phyloP scores from a whole-genome alignment of 805 yeast species.

The Maudiozyma barnettii region DNA sequence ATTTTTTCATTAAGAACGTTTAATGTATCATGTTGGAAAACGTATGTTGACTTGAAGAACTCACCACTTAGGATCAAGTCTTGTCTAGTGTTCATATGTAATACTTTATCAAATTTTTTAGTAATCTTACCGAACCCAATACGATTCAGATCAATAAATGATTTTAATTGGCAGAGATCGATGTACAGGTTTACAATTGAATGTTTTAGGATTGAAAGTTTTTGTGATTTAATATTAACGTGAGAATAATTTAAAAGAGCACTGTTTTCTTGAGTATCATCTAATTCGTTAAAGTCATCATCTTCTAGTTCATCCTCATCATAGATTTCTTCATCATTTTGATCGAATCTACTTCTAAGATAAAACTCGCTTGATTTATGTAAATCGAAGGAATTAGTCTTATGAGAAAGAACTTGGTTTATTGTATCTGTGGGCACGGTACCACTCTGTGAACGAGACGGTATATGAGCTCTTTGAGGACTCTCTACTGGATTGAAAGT shows the following conservation, averaged over 20 bases:
- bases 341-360: constrained; percentile 3
- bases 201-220: constrained; percentile 56
- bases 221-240: constrained; percentile 41
- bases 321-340: constrained; percentile 3
- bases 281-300: constrained; percentile 28
- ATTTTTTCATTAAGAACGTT: constrained; percentile 44
- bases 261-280: constrained; percentile 34
- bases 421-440: not conserved
- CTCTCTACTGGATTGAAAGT: not conserved
- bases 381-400: constrained; percentile 1
- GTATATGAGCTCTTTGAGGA: not conserved
- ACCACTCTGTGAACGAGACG: not conserved
- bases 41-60: constrained; percentile 41
- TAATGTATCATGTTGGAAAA: constrained; percentile 45
- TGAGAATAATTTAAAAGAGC: constrained; percentile 44
- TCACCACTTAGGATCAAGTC: constrained; percentile 37
- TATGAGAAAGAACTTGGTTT: not conserved
- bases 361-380: not conserved
- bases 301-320: constrained; percentile 31
- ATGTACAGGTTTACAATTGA: constrained; percentile 58
- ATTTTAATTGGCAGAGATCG: constrained; percentile 68
- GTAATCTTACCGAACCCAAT: constrained; percentile 82
- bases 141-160: constrained; percentile 73
- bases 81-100: constrained; percentile 45
- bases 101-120: constrained; percentile 81